Evolutionary conservation across 2,329 filamentous ascomycete species (phyloP), one percentile per base, ranked within the genome.

Genomic region (Cyanodermella asteris): DNA sequence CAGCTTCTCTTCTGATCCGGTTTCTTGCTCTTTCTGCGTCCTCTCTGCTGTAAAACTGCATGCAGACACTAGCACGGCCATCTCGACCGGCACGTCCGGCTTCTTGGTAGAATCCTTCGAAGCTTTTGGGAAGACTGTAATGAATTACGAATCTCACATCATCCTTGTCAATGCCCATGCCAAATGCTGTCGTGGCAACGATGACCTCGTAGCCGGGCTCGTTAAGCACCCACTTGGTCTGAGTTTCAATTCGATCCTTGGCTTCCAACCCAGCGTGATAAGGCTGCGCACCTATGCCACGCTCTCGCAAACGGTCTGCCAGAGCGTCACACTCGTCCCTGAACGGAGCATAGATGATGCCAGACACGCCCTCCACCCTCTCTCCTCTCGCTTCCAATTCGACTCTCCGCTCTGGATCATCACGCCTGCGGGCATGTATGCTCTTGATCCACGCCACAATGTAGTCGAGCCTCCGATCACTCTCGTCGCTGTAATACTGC

Each of bases 151-250:
- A 93, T 3, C 84, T 74, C 7, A 94, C 84, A 37, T 91, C 74
- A 26, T 87, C 70, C 47, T 93, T 93, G 47, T 94, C 82, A 34
- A 94, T 93, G 14, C 84, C 84, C 84, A 94, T 94, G 3, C 84
- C 84, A 40, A 94, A 94, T 0, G 84, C 84, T 2, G 80, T 94
- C 0, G 84, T 94, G 2, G 84, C 84, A 15, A 93, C 81, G 31
- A 94, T 84, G 24, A 94, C 69, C 44, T 87, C 81, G 49, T 87
- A 91, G 1, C 74, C 74, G 16, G 36, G 27, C 20, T 35, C 25
- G 22, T 31, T 29, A 10, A 27, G 28, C 11, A 35, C 17, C 51
- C 50, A 53, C 28, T 49, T 42, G 13, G 42, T 40, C 28, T 56
- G 51, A 10, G 55, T 69, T 55, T 40, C 70, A 63, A 28, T 64